A percentile compares a stretch with the other conserved stretches of the same genome.
Conservation (phyloP, 1,284 basidiomycete species). For the Stygiomarasmius scandens region DNA sequence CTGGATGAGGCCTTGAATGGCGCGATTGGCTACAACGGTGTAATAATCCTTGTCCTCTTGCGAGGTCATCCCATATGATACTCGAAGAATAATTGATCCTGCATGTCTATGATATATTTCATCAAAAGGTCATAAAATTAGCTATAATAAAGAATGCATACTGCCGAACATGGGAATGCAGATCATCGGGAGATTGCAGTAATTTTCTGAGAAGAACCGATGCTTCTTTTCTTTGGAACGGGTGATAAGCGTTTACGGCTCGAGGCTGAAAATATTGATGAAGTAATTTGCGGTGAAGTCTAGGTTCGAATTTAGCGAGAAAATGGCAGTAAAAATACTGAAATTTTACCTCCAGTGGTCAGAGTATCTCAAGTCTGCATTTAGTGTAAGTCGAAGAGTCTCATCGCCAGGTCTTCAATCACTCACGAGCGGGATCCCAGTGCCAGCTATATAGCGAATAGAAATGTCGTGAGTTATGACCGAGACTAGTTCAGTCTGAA, state of each 20-base stretch:
- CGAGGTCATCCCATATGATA: conserved; percentile 33
- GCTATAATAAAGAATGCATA: conserved; percentile 19
- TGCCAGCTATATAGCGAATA: conserved; percentile 21
- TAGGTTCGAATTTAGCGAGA: background rate
- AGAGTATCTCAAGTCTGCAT: conserved; percentile 25
- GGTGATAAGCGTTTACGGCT: conserved; percentile 15
- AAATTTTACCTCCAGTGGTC: conserved; percentile 30
- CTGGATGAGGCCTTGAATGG: conserved; percentile 23
- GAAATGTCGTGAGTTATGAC: background rate
- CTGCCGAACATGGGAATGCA: conserved; percentile 29
- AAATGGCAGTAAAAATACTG: background rate
- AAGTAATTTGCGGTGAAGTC: conserved; percentile 24
- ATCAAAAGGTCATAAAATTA: too few species aligned
- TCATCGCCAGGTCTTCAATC: too few species aligned
- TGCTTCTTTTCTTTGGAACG: conserved; percentile 19
- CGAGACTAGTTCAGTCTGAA: too few species aligned
- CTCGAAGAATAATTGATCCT: conserved; percentile 27
- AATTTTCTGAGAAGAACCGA: conserved; percentile 21
- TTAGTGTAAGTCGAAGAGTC: too few species aligned
- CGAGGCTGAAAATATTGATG: conserved; percentile 23
- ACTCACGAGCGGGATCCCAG: conserved; percentile 28
- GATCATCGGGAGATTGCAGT: conserved; percentile 25
- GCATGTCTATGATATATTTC: conserved; percentile 21
- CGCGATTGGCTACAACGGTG: conserved; percentile 27
- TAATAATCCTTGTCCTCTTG: conserved; percentile 27